phyloP scores from a whole-genome alignment of 768 basidiomycete species.

The Steccherinum ochraceum region DNA sequence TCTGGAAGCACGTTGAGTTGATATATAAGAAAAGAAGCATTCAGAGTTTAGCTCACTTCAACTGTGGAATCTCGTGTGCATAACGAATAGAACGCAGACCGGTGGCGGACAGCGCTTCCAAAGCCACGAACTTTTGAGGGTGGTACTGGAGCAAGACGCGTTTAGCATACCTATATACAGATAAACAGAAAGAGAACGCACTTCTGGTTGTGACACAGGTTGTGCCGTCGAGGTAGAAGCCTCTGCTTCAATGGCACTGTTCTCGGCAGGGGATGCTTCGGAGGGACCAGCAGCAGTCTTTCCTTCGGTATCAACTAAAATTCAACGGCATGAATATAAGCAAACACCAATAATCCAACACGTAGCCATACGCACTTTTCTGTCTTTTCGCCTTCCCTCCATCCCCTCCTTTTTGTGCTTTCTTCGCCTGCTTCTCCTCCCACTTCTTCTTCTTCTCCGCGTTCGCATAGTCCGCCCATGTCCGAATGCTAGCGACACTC shows the following conservation, averaged over 20 bases:
- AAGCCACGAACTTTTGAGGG: constrained; percentile 64
- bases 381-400: constrained; percentile 34
- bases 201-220: too few species aligned
- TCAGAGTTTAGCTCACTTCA: constrained; percentile 81
- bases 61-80: constrained; percentile 90
- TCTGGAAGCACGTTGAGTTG: constrained; percentile 41
- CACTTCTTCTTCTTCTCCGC: constrained; percentile 58
- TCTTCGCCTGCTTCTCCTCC: constrained; percentile 45
- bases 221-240: too few species aligned
- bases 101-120: constrained; percentile 95
- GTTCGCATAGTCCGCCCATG: constrained; percentile 77
- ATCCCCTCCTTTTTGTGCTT: constrained; percentile 29
- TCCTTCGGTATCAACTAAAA: not conserved
- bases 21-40: too few species aligned
- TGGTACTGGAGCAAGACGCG: constrained; percentile 35
- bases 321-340: not conserved
- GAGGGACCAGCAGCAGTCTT: too few species aligned
- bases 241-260: too few species aligned
- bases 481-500: constrained; percentile 83
- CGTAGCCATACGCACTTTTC: constrained; percentile 31
- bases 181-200: too few species aligned
- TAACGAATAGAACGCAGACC: constrained; percentile 95
- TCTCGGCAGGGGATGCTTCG: too few species aligned
- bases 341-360: constrained; percentile 3
- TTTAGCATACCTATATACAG: too few species aligned